Evolutionary conservation across 257 asterid genomes (phyloP).

Genomic region (Nicotiana undulata): DNA sequence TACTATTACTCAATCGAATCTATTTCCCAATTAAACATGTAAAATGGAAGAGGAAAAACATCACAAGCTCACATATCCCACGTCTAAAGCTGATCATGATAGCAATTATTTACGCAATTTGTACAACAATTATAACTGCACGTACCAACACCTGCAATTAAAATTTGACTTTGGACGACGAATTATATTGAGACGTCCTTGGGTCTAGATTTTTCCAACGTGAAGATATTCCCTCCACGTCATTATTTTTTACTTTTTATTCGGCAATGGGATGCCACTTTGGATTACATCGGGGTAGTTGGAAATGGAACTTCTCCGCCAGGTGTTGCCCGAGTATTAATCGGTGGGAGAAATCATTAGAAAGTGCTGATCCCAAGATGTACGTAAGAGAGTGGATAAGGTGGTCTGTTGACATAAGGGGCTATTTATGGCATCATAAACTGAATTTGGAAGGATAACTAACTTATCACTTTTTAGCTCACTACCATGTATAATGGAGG

Average conservation of each 20-base stretch:
- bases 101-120: too few species aligned
- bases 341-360: too few species aligned
- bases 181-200: too few species aligned
- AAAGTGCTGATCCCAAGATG: not conserved
- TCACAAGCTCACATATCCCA: too few species aligned
- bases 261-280: not conserved
- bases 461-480: not conserved
- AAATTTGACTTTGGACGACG: too few species aligned
- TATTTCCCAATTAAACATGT: too few species aligned
- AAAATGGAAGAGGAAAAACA: too few species aligned
- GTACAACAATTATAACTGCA: too few species aligned
- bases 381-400: not conserved
- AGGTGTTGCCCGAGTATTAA: not conserved
- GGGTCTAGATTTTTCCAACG: not conserved
- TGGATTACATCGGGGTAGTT: not conserved
- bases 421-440: not conserved
- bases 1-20: too few species aligned
- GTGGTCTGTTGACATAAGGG: not conserved
- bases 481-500: too few species aligned
- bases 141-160: too few species aligned
- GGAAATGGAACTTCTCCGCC: not conserved
- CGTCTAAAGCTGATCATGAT: too few species aligned
- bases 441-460: not conserved
- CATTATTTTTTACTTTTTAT: not conserved
- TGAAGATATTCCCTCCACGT: not conserved